Evolutionary conservation across 495 filamentous ascomycete genomes (phyloP), one percentile per base, ranked within the genome.

Genomic region (Symbiotaphrina buchneri): DNA sequence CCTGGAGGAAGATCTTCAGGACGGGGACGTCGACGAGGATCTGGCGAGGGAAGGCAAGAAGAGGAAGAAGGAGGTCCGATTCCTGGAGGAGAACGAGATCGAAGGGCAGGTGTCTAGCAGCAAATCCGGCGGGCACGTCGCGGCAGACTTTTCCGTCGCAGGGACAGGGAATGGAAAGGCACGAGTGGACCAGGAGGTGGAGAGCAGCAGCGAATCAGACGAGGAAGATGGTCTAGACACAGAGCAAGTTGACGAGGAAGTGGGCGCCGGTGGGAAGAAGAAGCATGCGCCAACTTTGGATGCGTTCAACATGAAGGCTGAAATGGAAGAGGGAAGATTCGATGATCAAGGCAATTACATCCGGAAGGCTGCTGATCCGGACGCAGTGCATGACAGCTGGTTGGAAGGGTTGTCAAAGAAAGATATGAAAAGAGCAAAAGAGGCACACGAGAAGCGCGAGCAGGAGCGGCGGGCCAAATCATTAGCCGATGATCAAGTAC

Each of bases 241-340:
- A 33, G 65, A 64, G 11, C 74, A 68, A 2, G 41, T 90, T 3
- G 84, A 91, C 41, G 73, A 81, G 29, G 87, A 95, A 47, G 53
- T 97, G 19, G 90, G 90, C 2, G 71, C 76, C 2, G 90, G 87
- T 5, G 72, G 71, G 1, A 73, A 83, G 41, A 95, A 94, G 51
- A 83, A 76, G 46, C 80, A 91, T 47, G 90, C 90, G 10, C 87
- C 87, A n/a, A 73, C 87, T 41, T 59, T 95, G 17, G 87, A 94
- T 51, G 87, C 83, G 0, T 97, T 97, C 61, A 93, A 97, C 44
- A 83, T 97, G 67, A 68, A 63, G 29, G 53, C 59, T 4, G 87
- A 97, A 50, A 71, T 83, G 44, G 90, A 97, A 47, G 87, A 95
- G 44, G 87, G 87, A 0, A 59, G 68, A 8, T 95, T 93, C 42